These are phyloP conservation scores for Mycena kentingensis DNA, from an alignment of 768 basidiomycete genomes.

Conservation along the genomic window DNA sequence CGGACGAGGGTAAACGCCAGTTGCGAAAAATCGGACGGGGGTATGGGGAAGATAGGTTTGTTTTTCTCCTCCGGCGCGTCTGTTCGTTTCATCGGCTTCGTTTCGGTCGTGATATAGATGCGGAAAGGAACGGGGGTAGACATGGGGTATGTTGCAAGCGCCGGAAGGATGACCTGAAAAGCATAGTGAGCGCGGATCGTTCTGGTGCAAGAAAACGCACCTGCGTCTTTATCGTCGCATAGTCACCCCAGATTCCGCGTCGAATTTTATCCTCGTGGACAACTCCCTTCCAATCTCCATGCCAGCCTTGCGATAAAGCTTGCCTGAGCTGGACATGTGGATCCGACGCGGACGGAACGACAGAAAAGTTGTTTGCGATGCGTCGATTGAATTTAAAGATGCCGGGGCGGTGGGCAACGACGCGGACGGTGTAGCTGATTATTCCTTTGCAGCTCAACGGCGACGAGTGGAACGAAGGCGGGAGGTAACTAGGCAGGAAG, in stretches of 20 bases:
- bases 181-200: background rate
- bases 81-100: constrained; percentile 6
- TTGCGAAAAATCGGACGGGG: constrained; percentile 4
- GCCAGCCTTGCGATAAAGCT: constrained; percentile 5
- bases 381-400: constrained; percentile 10
- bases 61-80: constrained; percentile 2
- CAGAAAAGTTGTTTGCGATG: constrained; percentile 4
- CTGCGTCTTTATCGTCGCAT: constrained; percentile 8
- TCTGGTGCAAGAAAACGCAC: background rate
- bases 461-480: constrained; percentile 13
- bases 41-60: constrained; percentile 9
- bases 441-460: background rate
- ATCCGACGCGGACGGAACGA: constrained; percentile 3
- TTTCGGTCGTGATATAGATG: constrained; percentile 7
- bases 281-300: constrained; percentile 5
- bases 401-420: constrained; percentile 10
- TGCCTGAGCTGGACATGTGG: background rate
- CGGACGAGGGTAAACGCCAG: constrained; percentile 4
- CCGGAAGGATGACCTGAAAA: constrained; percentile 7
- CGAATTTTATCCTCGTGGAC: constrained; percentile 6
- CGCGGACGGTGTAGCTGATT: constrained; percentile 9
- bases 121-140: constrained; percentile 8
- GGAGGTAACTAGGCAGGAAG: constrained; percentile 1
- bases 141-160: constrained; percentile 9
- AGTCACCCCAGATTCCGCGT: constrained; percentile 13